These are phyloP conservation scores for Schizothecium vesticola DNA, from an alignment of 495 filamentous ascomycete species.

Conservation along the genomic window DNA sequence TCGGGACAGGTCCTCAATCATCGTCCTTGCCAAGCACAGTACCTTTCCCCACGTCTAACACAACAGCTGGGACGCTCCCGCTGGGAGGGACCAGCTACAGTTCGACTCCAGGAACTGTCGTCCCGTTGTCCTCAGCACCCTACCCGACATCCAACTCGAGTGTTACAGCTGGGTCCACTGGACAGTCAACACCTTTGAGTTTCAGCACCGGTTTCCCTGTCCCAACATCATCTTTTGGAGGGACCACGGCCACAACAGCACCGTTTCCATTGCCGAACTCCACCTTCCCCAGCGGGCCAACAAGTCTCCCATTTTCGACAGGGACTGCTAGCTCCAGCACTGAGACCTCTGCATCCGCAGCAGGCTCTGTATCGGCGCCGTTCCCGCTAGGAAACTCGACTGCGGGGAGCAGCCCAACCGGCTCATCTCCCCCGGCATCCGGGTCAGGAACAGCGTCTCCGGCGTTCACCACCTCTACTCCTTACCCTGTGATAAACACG, in stretches of 20 bases:
- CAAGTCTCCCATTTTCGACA: background rate
- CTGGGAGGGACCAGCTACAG: conserved; percentile 6
- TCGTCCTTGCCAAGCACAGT: background rate
- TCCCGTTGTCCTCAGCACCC: conserved; percentile 18
- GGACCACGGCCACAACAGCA: conserved; percentile 5
- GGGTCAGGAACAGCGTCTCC: background rate
- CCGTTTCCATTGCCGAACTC: conserved; percentile 20
- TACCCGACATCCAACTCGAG: conserved; percentile 27
- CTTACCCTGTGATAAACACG: background rate
- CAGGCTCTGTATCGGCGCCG: background rate
- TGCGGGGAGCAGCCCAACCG: background rate
- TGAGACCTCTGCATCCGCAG: background rate
- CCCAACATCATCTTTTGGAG: background rate
- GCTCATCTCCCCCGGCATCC: background rate
- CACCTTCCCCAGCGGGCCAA: background rate
- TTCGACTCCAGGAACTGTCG: conserved; percentile 1
- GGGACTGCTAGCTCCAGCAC: background rate
- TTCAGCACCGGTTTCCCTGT: background rate
- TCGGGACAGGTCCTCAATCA: background rate
- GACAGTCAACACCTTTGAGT: background rate
- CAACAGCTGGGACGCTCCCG: background rate
- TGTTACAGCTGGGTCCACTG: conserved; percentile 16
- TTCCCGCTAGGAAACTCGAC: background rate
- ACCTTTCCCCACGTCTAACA: conserved; percentile 21
- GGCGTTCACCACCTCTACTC: background rate